Base-by-base conservation (phyloP, 345 rosid genomes). In the Populus tremula region DNA sequence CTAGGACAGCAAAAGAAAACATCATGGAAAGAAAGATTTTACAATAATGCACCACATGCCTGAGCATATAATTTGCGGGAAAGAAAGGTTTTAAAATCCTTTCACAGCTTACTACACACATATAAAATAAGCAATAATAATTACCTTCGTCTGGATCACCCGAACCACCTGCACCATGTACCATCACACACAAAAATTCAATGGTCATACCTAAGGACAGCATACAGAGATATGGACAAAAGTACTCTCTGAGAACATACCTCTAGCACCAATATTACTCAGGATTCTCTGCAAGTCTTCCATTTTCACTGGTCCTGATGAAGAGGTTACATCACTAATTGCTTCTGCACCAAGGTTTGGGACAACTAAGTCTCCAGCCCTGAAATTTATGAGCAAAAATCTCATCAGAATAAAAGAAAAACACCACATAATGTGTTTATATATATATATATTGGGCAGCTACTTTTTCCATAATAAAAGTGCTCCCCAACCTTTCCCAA, bases 201-300 rank as follows among this genome's bases (percentile, higher is more conserved):
- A 78, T 82, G 66, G 70, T 56, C 64, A 50, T 54, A 69, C 35
- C 49, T 72, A 71, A 64, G 27, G 36, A 62, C 56, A 50, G 18
- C 23, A 76, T 41, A 38, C 8, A 78, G 53, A 66, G 27, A 74
- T 5, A 67, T 18, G 41, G 17, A 50, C 64, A 53, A 16, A 53
- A 36, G 27, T 39, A 43, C 4, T 29, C n/a, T 33, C 10, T 6
- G 25, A 75, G 63, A 69, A 77, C 76, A 74, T 82, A 91, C 98
- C 96, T 79, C 84, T 85, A 79, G 96, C 90, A 13, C 82, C 93
- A 41, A 96, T 88, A 84, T 87, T 91, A 88, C 90, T 90, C 83
- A 96, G 87, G 82, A 96, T 96, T 85, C 98, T 91, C 88, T 90
- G 93, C 84, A 96, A 82, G 84, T 93, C 98, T 82, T 88, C 92